Percentiles rank a stretch among this genome's conserved stretches.
Evolutionary conservation across 345 rosid genomes (phyloP).

Genomic region (Clausena lansium): DNA sequence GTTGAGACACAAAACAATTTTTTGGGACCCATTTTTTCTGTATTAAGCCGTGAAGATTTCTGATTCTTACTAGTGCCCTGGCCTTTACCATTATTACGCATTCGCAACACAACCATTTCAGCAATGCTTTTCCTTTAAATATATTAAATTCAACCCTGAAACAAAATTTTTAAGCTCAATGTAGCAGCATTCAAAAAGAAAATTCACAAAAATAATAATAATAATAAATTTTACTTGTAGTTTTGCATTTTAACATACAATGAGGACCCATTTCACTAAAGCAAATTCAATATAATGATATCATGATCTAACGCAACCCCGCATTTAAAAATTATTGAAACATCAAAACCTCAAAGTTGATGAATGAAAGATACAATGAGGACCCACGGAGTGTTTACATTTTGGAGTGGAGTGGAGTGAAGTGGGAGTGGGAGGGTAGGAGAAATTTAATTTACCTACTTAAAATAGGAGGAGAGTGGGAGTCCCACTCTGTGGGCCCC

Average conservation of each 20-base stretch:
- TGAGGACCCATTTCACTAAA: neutral
- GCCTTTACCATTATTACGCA: neutral
- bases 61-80: neutral
- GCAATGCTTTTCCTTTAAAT: neutral
- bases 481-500: no score
- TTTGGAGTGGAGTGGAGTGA: no score
- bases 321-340: neutral
- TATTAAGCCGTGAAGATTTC: neutral
- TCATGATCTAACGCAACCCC: neutral
- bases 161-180: neutral
- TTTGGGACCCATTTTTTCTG: neutral
- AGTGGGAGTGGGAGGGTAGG: no score
- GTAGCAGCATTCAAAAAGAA: neutral
- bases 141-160: constrained; percentile 1
- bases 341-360: neutral
- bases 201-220: neutral
- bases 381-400: no score
- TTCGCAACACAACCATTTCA: constrained; percentile 14
- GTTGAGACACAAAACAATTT: neutral
- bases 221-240: neutral
- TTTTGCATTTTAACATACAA: neutral
- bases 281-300: neutral
- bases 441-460: no score
- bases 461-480: no score
- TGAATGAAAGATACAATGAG: neutral